A percentile compares a stretch with the other conserved stretches of the same genome.
Evolutionary conservation across 306 rosid species (phyloP).

Genomic region (Mimosa bimucronata): DNA sequence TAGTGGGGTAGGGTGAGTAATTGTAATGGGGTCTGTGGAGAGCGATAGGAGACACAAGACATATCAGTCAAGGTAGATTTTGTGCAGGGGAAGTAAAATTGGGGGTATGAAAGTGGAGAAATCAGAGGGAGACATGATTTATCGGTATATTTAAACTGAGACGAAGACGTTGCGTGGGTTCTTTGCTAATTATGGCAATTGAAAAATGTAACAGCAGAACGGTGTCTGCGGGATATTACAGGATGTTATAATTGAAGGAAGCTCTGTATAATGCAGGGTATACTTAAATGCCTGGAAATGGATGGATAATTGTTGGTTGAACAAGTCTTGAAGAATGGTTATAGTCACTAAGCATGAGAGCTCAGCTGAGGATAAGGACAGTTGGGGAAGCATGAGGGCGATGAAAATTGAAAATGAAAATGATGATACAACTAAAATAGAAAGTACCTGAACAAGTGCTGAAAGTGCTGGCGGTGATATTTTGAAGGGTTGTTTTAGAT

Average conservation of each 20-base stretch:
- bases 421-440: not conserved
- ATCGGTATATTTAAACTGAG: constrained; percentile 15
- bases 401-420: not conserved
- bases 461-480: constrained; percentile 13
- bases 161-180: constrained; percentile 37
- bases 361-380: constrained; percentile 4
- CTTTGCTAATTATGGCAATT: constrained; percentile 35
- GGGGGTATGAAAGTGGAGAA: constrained; percentile 30
- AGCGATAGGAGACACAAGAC: constrained; percentile 28
- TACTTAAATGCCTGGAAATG: not conserved
- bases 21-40: constrained; percentile 42
- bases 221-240: not conserved
- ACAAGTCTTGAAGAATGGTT: constrained; percentile 1
- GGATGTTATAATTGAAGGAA: constrained; percentile 29
- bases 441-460: constrained; percentile 37
- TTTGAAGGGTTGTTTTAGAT: not conserved
- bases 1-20: constrained; percentile 35
- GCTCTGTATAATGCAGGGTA: constrained; percentile 25
- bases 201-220: constrained; percentile 20
- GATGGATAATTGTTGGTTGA: not conserved
- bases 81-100: constrained; percentile 26
- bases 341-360: not conserved
- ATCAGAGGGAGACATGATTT: constrained; percentile 1
- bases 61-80: constrained; percentile 33
- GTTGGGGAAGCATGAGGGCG: not conserved